Conservation (phyloP, 2,329 filamentous ascomycete genomes). For the Botryotinia convoluta region DNA sequence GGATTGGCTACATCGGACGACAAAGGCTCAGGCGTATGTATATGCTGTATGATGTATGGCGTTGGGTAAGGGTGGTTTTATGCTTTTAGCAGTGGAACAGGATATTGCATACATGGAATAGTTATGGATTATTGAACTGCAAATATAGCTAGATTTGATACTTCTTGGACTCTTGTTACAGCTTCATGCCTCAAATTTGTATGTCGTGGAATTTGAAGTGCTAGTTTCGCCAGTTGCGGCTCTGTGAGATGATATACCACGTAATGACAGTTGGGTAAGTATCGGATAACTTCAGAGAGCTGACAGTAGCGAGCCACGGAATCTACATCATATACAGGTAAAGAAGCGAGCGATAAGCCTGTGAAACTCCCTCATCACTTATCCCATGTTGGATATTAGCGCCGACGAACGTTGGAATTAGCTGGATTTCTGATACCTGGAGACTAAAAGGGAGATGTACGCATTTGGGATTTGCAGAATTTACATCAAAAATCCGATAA, state of each 20-base stretch:
- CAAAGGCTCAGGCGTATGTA: not conserved
- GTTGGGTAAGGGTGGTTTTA: not conserved
- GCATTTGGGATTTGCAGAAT: not conserved
- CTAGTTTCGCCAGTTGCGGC: no score
- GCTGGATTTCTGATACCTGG: no score
- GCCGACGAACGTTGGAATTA: not conserved
- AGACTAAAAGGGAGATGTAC: not conserved
- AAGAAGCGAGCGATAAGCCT: not conserved
- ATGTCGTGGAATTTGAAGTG: not conserved
- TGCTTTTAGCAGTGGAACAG: not conserved
- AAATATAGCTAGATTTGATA: constrained; percentile 7
- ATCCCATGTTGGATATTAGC: no score
- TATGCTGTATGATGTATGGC: constrained; percentile 11
- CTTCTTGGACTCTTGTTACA: not conserved
- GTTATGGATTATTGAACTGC: not conserved
- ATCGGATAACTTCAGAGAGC: not conserved
- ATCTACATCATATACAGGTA: not conserved
- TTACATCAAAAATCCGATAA: not conserved
- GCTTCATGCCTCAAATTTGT: not conserved
- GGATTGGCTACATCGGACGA: constrained; percentile 3
- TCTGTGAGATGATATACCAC: not conserved
- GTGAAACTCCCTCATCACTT: no score
- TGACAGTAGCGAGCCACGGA: not conserved
- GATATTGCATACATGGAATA: not conserved
- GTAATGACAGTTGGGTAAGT: not conserved